These are phyloP conservation scores for Suhomyces faveliae DNA, from an alignment of 805 yeast species.

Conservation along the genomic window DNA sequence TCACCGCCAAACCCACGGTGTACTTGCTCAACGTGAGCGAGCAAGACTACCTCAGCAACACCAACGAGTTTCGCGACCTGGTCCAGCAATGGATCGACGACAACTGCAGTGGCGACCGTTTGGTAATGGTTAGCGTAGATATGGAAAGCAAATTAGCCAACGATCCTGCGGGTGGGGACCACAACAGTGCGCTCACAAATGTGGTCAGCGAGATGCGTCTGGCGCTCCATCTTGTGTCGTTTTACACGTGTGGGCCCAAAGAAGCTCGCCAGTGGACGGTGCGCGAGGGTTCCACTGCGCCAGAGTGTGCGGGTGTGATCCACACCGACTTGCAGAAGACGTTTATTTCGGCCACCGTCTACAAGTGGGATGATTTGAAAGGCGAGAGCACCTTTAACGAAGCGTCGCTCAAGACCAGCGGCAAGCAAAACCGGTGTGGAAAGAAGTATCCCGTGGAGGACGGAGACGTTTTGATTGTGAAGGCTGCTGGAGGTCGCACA, in stretches of 20 bases:
- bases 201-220: constrained; percentile 66
- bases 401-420: constrained; percentile 50
- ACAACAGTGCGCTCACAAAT: constrained; percentile 57
- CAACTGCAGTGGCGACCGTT: constrained; percentile 57
- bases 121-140: constrained; percentile 44
- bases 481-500: constrained; percentile 65
- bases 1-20: constrained; percentile 89
- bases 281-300: constrained; percentile 71
- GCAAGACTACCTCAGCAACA: constrained; percentile 57
- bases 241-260: constrained; percentile 80
- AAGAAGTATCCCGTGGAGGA: constrained; percentile 78
- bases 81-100: constrained; percentile 66
- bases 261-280: constrained; percentile 92
- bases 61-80: constrained; percentile 48
- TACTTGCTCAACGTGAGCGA: constrained; percentile 72
- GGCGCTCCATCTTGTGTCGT: constrained; percentile 70
- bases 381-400: constrained; percentile 47
- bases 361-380: constrained; percentile 60
- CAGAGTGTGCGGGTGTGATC: constrained; percentile 87
- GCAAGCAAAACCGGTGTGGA: constrained; percentile 66
- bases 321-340: constrained; percentile 83
- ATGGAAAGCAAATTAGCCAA: constrained; percentile 43
- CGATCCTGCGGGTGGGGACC: constrained; percentile 14
- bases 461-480: constrained; percentile 76
- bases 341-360: constrained; percentile 74